Base-by-base conservation (phyloP, 1,284 basidiomycete species). In the Leucoagaricus sp. region DNA sequence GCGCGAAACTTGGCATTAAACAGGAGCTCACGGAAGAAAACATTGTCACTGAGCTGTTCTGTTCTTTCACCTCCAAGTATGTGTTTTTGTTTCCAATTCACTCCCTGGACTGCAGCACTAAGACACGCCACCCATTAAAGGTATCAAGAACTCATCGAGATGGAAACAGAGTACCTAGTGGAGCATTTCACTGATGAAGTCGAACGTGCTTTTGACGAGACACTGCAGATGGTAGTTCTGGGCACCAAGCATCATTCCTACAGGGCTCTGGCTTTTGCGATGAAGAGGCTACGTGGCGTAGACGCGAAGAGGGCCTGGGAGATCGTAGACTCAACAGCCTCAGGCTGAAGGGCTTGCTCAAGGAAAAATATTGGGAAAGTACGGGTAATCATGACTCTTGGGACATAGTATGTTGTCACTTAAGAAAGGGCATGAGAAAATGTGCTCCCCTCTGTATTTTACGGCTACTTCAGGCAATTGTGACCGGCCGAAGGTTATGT, bases 1-100 rank as follows among this genome's bases (percentile, higher is more conserved):
- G 28, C 4, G 44, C 57, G n/a, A 42, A 49, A 34, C 45, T 49
- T 13, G 45, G 38, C 3, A 41, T 58, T 2, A 33, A 25, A n/a
- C 10, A 33, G 7, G 13, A 23, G 15, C 25, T 58, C 4, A 44
- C 21, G 13, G 15, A 44, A n/a, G 10, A 13, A 12, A 58, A 58
- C 36, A 40, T 49, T 33, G 23, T 53, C 15, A 12, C 34, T 1
- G 57, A 58, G 25, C 26, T 53, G 10, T 58, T 58, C 28, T 41
- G 23, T 9, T 13, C 25, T 12, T 53, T 58, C 26, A 36, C 52
- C 7, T 21, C 36, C 7, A 38, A 49, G 57, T 54, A 41, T 29
- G 45, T 33, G 13, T 17, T 40, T 40, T 15, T 33, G 13, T 13
- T 13, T 8, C 31, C 12, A 4, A 28, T 23, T 19, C 13, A 9